These are phyloP conservation scores for Tinospora cordifolia DNA, from an alignment of 164 flowering plant species.

Conservation along the genomic window DNA sequence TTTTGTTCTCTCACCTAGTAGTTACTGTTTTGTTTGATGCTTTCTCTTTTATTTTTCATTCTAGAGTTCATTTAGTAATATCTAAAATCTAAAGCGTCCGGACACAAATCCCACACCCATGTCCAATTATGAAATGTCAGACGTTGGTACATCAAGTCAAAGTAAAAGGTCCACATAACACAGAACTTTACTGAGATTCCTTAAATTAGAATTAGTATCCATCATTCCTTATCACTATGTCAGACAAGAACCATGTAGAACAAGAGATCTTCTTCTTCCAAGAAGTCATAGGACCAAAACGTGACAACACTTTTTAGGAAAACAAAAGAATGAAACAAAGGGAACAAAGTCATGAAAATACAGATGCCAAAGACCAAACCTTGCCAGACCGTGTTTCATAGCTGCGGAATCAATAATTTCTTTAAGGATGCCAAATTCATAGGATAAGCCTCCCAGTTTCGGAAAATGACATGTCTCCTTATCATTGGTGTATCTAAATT, in stretches of 20 bases:
- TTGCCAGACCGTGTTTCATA: slow-evolving; percentile 40
- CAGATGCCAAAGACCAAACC: slow-evolving; percentile 30
- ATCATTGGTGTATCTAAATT: slow-evolving; percentile 15
- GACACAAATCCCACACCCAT: too few relatives aligned
- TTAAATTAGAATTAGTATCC: neutral
- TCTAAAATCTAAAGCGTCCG: too few relatives aligned
- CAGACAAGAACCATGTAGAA: neutral
- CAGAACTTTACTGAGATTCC: too few relatives aligned
- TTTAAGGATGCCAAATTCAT: slow-evolving; percentile 55
- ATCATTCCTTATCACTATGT: neutral
- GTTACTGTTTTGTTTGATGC: too few relatives aligned
- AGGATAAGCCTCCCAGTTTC: slow-evolving; percentile 75
- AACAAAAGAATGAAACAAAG: neutral
- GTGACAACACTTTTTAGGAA: neutral
- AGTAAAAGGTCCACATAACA: too few relatives aligned
- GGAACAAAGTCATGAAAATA: neutral
- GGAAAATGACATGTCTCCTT: slow-evolving; percentile 14
- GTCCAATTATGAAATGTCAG: too few relatives aligned
- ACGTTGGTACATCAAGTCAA: too few relatives aligned
- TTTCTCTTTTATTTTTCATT: too few relatives aligned
- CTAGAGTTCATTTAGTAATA: too few relatives aligned
- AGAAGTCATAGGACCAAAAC: neutral
- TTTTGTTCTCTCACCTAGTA: too few relatives aligned
- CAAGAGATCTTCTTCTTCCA: neutral
- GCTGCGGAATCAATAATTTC: slow-evolving; percentile 56